These are phyloP conservation scores for Arthrobotrys musiformis DNA, from an alignment of 2,329 filamentous ascomycete species.

Conservation along the genomic window DNA sequence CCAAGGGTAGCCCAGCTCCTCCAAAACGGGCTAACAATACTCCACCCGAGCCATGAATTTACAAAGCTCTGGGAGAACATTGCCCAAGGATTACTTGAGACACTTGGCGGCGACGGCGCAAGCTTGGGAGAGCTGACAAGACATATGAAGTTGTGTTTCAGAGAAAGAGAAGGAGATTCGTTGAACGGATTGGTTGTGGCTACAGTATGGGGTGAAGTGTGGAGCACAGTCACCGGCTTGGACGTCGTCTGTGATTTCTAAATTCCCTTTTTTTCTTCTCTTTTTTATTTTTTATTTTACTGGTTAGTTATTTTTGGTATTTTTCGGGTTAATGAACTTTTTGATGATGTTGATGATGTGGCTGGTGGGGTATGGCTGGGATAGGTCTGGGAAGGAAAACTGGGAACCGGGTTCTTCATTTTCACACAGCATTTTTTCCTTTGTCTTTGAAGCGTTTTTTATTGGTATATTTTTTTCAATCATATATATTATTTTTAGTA, in stretches of 20 bases:
- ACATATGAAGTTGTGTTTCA: conserved; percentile 54
- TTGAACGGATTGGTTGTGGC: conserved; percentile 46
- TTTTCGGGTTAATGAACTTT: conserved; percentile 20
- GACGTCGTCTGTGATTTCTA: conserved; percentile 55
- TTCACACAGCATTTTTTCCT: conserved; percentile 3
- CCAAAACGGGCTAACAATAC: conserved; percentile 46
- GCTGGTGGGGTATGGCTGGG: conserved; percentile 29
- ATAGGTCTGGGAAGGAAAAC: conserved; percentile 6
- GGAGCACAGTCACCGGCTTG: conserved; percentile 32
- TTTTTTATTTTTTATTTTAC: neutral
- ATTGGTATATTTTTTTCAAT: conserved; percentile 4
- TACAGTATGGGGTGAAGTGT: conserved; percentile 45
- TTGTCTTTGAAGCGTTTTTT: conserved; percentile 7
- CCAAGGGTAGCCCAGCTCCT: conserved; percentile 45
- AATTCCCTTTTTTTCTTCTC: neutral
- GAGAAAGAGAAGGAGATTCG: conserved; percentile 26
- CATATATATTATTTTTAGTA: neutral
- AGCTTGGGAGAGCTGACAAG: conserved; percentile 50
- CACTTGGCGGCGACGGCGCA: conserved; percentile 20
- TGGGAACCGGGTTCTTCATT: conserved; percentile 20
- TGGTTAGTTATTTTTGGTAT: conserved; percentile 15
- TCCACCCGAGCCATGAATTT: conserved; percentile 41
- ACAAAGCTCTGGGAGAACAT: conserved; percentile 54
- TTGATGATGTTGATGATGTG: conserved; percentile 28
- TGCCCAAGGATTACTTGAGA: conserved; percentile 47